Evolutionary conservation across 495 filamentous ascomycete species (phyloP).

Genomic region (Penicillium egyptiacum): DNA sequence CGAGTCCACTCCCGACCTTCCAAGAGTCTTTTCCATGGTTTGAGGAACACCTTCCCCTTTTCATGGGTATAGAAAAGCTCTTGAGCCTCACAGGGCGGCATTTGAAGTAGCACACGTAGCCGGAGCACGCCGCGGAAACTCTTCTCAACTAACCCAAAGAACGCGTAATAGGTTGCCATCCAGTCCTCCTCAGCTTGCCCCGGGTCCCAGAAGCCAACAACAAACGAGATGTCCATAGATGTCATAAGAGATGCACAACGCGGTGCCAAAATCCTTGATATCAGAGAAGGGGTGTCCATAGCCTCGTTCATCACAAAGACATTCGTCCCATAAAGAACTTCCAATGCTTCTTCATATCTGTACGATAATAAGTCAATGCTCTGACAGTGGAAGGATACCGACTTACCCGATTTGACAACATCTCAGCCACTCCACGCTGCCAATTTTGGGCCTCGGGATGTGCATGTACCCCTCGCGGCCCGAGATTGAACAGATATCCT

Average conservation of each 20-base stretch:
- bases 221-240: constrained; percentile 15
- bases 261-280: constrained; percentile 14
- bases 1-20: constrained; percentile 8
- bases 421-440: constrained; percentile 19
- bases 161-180: constrained; percentile 7
- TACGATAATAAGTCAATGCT: not conserved
- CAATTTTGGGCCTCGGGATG: constrained; percentile 9
- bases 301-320: constrained; percentile 7
- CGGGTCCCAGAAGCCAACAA: not conserved
- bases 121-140: constrained; percentile 7
- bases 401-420: constrained; percentile 21
- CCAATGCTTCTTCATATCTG: constrained; percentile 21
- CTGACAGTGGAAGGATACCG: not conserved
- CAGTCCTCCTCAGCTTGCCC: constrained; percentile 1
- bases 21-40: constrained; percentile 3
- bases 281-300: constrained; percentile 13
- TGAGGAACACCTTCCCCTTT: not conserved
- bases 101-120: constrained; percentile 10
- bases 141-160: constrained; percentile 10
- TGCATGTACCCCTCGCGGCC: constrained; percentile 4
- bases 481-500: constrained; percentile 2
- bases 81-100: not conserved
- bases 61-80: not conserved
- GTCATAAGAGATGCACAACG: constrained; percentile 10
- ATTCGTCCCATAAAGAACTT: constrained; percentile 21